Base-by-base conservation (phyloP, 441 rosid species). In the Syzygium syzygioides region DNA sequence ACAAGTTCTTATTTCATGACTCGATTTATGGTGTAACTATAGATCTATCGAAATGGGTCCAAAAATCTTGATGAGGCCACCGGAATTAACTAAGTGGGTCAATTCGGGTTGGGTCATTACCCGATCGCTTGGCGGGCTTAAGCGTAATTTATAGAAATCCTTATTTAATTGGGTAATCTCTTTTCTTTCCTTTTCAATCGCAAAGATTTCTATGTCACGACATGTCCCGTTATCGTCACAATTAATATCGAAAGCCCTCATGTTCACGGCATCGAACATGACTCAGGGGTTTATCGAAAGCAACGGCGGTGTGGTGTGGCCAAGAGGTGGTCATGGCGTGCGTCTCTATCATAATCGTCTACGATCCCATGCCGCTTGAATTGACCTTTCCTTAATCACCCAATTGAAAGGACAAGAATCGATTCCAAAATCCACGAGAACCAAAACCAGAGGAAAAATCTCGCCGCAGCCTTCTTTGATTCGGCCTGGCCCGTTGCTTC, bases 271-370 rank as follows among this genome's bases (percentile, higher is more conserved):
- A 76, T 76, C 9, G 14, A 25, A 41, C 15, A 17, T 2, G 52
- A 1, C 50, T 1, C 2, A 0, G 0, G 80, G 50, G 28, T 3
- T 71, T 37, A 20, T 12, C 1, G 7, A 3, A n/a, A 37, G 83
- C 4, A 6, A 37, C 12, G 17, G 15, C 3, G n/a, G n/a, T 23
- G 83, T 76, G n/a, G 52, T 23, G 83, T 76, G 83, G 83, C 52
- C 6, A 76, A 37, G 83, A 23, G 17, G n/a, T 23, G n/a, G 83
- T 41, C 83, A 1, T 4, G 50, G 52, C 52, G 15, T 76, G 52
- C 52, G 15, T 76, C n/a, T 3, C 9, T 1, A 23, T 76, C 83
- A 9, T 23, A 52, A 6, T 41, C 18, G 12, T 41, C 52, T 23
- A 23, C n/a, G n/a, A 23, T 25, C 13, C 23, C 2, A 12, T 6